Conservation (phyloP, 148 eudicot genomes). For the Fagopyrum tataricum region DNA sequence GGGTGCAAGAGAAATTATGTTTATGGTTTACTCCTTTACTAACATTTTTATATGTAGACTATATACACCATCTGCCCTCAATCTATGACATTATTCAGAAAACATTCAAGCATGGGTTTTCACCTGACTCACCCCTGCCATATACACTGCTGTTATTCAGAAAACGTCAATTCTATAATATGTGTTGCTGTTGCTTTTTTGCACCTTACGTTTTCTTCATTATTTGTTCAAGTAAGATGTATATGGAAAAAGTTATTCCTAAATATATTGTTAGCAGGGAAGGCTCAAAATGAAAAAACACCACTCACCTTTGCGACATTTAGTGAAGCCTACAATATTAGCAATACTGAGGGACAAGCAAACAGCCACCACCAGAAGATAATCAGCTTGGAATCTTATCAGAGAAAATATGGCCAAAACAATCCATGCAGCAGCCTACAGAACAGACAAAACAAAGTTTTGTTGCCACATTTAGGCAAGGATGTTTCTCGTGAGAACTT, state of each 20-base stretch:
- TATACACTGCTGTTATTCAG: not conserved
- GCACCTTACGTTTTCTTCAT: not conserved
- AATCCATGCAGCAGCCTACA: constrained; percentile 84
- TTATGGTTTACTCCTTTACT: not conserved
- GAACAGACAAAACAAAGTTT: constrained; percentile 15
- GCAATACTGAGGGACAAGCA: constrained; percentile 93
- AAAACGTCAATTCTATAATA: not conserved
- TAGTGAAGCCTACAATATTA: constrained; percentile 89
- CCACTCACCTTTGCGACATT: constrained; percentile 81
- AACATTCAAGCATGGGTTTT: not conserved
- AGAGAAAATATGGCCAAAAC: constrained; percentile 83
- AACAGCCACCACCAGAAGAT: constrained; percentile 86
- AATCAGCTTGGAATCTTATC: constrained; percentile 92
- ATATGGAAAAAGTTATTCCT: not conserved
- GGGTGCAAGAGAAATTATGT: not conserved
- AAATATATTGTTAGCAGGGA: not conserved
- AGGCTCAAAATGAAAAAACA: constrained; percentile 2
- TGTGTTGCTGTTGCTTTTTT: not conserved
- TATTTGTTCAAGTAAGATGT: not conserved
- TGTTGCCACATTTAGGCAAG: not conserved
- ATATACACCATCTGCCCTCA: not conserved
- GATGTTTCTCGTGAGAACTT: not conserved
- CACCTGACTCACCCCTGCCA: not conserved
- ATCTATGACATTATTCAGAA: not conserved
- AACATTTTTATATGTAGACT: not conserved